Evolutionary conservation across 805 yeast species (phyloP), one percentile per base, ranked within the genome.

Genomic region (Suhomyces sp.): DNA sequence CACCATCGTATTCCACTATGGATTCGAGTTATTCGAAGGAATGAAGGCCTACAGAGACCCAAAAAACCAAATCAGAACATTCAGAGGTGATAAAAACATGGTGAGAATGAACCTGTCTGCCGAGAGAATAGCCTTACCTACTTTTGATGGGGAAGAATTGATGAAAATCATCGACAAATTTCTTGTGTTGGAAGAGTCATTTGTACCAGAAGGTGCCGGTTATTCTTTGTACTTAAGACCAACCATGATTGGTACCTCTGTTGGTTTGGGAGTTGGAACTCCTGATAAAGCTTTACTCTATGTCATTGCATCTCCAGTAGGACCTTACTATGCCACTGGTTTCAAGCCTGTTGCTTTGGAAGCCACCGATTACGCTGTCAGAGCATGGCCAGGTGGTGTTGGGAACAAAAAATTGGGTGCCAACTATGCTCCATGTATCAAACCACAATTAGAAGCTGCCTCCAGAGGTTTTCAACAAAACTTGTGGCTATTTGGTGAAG

Each of bases 311-410:
- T 87, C 96, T 12, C 98, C 98, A 19, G 98, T 91, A 19, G 98
- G 98, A 33, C 97, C 98, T 17, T 93, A 91, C 76, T 88, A 84
- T 68, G 75, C 83, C 54, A 84, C 96, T 13, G 97, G 98, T 13
- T 91, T 91, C 79, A 88, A 90, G 68, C 96, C 98, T 26, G 96
- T 93, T 36, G 74, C 78, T 43, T 75, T 93, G 46, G 96, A 91
- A 68, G 97, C 98, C 48, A 90, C 96, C 22, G 95, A 88, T 58
- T 81, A 86, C 51, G 96, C 96, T 33, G 90, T 90, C 21, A 85
- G 98, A 71, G 98, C 98, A 19, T 91, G 98, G 98, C 98, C 98
- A 58, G 96, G 96, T 55, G 98, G 98, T 63, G 88, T 81, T 51
- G 98, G 98, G 66, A 84, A 91, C 77, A 83, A 79, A 65, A 91